Percentiles rank a stretch among this genome's conserved stretches.
Conservation (phyloP, 805 yeast genomes). For the Saccharomycopsis fermentans region DNA sequence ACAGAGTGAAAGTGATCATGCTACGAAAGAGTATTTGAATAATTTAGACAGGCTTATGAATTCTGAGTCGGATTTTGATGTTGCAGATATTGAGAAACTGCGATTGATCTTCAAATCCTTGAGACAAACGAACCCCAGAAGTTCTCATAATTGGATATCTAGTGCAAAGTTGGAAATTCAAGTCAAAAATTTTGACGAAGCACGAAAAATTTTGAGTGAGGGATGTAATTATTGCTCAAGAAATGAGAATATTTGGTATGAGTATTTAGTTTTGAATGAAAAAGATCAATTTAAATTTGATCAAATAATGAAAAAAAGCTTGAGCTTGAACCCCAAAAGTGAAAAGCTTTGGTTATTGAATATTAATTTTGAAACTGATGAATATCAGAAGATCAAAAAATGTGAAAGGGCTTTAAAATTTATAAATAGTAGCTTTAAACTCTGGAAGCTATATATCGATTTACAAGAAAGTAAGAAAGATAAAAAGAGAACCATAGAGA, state of each 20-base stretch:
- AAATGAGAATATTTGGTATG: conserved; percentile 75
- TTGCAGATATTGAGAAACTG: conserved; percentile 50
- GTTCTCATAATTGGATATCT: conserved; percentile 78
- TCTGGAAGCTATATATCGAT: conserved; percentile 65
- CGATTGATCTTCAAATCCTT: conserved; percentile 55
- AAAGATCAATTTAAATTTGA: conserved; percentile 37
- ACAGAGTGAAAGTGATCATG: conserved; percentile 30
- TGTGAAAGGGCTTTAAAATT: conserved; percentile 63
- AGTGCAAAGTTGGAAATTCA: conserved; percentile 70
- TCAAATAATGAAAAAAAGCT: conserved; percentile 54
- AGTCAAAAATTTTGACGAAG: conserved; percentile 44
- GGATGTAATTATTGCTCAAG: conserved; percentile 65
- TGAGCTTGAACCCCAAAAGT: conserved; percentile 45
- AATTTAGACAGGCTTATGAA: conserved; percentile 26
- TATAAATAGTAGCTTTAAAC: conserved; percentile 41
- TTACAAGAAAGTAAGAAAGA: conserved; percentile 45
- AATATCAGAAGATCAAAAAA: conserved; percentile 41
- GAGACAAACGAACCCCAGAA: conserved; percentile 60
- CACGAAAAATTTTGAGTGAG: conserved; percentile 52
- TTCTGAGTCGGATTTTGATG: conserved; percentile 9
- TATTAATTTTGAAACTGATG: conserved; percentile 50
- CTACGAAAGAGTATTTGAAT: conserved; percentile 32
- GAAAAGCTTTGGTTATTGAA: conserved; percentile 68
- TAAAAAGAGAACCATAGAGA: conserved; percentile 42
- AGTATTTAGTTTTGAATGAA: conserved; percentile 54